phyloP scores from a whole-genome alignment of 306 rosid genomes.

The Luffa aegyptiaca region DNA sequence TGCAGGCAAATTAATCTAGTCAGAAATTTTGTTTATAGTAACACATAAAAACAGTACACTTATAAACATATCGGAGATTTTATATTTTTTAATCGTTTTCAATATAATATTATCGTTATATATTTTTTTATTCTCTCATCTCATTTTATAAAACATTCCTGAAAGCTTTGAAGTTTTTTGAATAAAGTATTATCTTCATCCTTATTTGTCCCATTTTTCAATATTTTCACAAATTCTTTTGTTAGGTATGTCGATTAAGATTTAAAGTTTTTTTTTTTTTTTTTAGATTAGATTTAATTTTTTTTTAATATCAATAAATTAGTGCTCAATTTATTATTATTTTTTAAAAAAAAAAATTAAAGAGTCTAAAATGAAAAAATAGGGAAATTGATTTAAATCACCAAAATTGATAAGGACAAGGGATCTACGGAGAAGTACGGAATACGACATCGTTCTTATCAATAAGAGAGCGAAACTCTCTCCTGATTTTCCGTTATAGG shows the following conservation, averaged over 20 bases:
- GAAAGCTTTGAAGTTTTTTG: not conserved
- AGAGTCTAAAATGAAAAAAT: too few species aligned
- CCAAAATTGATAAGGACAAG: not conserved
- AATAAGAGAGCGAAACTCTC: not conserved
- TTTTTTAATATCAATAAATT: too few species aligned
- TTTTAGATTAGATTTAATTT: too few species aligned
- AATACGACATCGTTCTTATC: not conserved
- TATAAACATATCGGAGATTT: not conserved
- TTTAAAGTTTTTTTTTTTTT: too few species aligned
- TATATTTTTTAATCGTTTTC: not conserved
- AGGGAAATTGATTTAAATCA: not conserved
- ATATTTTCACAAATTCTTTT: not conserved
- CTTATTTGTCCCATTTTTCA: too few species aligned
- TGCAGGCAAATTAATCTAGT: not conserved
- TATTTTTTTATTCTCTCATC: not conserved
- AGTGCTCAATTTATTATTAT: too few species aligned
- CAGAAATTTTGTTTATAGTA: not conserved
- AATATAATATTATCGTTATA: not conserved
- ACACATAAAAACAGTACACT: not conserved
- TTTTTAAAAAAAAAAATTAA: too few species aligned
- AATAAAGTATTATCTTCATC: not conserved
- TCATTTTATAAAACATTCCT: too few species aligned
- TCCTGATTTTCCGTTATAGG: not conserved
- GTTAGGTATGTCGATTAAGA: not conserved
- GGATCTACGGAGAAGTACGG: not conserved